Evolutionary conservation across 139 green algal genomes (phyloP).

Genomic region (Chlorella ohadii): DNA sequence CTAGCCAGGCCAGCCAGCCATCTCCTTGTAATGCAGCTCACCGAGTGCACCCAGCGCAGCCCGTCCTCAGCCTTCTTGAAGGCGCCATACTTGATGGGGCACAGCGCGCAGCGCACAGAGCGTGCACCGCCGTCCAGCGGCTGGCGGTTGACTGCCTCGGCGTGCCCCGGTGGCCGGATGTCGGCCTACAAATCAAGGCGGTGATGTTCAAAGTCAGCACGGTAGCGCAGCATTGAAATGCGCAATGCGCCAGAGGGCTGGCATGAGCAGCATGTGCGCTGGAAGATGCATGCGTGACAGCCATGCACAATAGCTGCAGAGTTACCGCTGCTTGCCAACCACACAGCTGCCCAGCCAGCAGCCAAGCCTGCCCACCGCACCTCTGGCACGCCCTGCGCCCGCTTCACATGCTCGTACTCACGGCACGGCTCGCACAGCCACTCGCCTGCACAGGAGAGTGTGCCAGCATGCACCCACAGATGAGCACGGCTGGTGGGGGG

Average conservation of each 20-base stretch:
- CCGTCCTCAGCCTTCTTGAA: conserved; percentile 75
- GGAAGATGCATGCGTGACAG: not conserved
- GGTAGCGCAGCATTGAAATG: not conserved
- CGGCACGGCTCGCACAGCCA: conserved; percentile 94
- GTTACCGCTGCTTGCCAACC: too few relatives aligned
- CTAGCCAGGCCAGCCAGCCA: too few relatives aligned
- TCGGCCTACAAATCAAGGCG: conserved; percentile 50
- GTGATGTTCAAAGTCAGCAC: too few relatives aligned
- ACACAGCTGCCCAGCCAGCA: not conserved
- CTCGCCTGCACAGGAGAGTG: conserved; percentile 57
- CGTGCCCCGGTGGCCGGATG: conserved; percentile 78
- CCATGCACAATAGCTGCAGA: too few relatives aligned
- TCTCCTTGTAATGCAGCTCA: conserved; percentile 3
- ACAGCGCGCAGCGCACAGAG: conserved; percentile 74
- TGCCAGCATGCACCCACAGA: too few relatives aligned
- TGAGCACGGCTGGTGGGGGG: too few relatives aligned
- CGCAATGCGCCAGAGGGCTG: too few relatives aligned
- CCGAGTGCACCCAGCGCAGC: conserved; percentile 76
- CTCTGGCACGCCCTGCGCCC: conserved; percentile 54
- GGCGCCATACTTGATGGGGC: conserved; percentile 84
- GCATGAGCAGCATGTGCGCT: not conserved
- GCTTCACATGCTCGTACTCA: conserved; percentile 69
- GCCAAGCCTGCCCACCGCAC: not conserved
- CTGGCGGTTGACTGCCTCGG: not conserved
- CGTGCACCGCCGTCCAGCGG: conserved; percentile 68